Evolutionary conservation across 495 filamentous ascomycete species (phyloP).

Genomic region (Hypoxylon crocopeplum): DNA sequence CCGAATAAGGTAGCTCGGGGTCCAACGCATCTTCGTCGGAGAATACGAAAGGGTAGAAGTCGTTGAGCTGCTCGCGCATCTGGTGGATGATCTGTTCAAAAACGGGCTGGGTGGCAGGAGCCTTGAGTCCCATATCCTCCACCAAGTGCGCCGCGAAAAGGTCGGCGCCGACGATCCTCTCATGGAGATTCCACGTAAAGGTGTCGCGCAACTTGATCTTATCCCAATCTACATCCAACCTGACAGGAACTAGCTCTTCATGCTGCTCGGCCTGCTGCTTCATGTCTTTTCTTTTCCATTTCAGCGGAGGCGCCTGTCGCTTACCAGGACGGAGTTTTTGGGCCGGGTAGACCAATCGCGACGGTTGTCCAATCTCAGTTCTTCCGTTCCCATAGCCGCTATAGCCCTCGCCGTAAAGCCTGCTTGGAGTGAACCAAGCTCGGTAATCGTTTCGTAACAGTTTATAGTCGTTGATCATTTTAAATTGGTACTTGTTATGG

Average conservation of each 20-base stretch:
- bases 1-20: conserved; percentile 85
- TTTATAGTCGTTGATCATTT: conserved; percentile 57
- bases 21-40: conserved; percentile 91
- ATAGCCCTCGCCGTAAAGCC: conserved; percentile 77
- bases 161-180: conserved; percentile 77
- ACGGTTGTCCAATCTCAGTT: conserved; percentile 66
- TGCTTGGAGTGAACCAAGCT: conserved; percentile 51
- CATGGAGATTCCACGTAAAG: conserved; percentile 98
- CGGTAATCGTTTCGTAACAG: conserved; percentile 56
- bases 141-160: conserved; percentile 87
- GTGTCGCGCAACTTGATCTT: conserved; percentile 96
- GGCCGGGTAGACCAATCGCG: conserved; percentile 73
- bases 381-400: conserved; percentile 85
- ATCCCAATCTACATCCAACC: conserved; percentile 93
- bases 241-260: conserved; percentile 89
- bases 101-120: conserved; percentile 70
- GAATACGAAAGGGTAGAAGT: conserved; percentile 89
- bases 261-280: conserved; percentile 84
- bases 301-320: conserved; percentile 71
- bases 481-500: conserved; percentile 47
- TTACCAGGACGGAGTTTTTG: conserved; percentile 76
- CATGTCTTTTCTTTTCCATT: conserved; percentile 76
- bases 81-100: conserved; percentile 79
- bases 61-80: conserved; percentile 87
- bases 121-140: conserved; percentile 82